Percentiles rank a stretch among this genome's conserved stretches.
Evolutionary conservation across 2,329 filamentous ascomycete genomes (phyloP).

Genomic region (Fusarium falciforme): DNA sequence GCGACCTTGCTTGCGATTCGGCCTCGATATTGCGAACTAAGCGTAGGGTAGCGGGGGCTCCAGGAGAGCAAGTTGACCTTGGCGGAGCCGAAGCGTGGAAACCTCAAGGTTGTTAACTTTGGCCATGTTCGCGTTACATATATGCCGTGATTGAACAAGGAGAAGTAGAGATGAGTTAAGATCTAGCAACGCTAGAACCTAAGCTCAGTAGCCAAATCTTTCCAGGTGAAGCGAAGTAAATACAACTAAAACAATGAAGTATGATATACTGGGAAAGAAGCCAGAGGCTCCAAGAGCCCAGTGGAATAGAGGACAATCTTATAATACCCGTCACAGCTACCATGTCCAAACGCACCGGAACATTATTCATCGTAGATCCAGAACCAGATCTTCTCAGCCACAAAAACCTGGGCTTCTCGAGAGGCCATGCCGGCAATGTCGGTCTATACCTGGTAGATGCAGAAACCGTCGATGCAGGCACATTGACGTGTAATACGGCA

Average conservation of each 20-base stretch:
- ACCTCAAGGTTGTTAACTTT: too few species aligned
- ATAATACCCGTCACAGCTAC: background rate
- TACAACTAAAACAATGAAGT: too few species aligned
- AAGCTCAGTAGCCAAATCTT: too few species aligned
- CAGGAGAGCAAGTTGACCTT: background rate
- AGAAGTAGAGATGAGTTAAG: too few species aligned
- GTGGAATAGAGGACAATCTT: too few species aligned
- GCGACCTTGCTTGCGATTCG: slow-evolving; percentile 12
- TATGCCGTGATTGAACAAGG: too few species aligned
- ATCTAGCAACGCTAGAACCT: too few species aligned
- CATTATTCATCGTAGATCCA: background rate
- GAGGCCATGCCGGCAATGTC: background rate
- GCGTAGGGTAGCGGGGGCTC: background rate
- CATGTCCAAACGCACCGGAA: background rate
- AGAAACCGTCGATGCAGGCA: background rate
- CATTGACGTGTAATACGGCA: background rate
- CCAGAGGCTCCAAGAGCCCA: too few species aligned
- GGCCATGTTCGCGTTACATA: too few species aligned
- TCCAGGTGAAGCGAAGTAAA: too few species aligned
- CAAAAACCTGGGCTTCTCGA: background rate
- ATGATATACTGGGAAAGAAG: too few species aligned
- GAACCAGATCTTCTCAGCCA: background rate
- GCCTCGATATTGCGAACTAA: background rate
- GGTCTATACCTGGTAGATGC: background rate
- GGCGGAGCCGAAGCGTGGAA: too few species aligned